A percentile compares a stretch with the other conserved stretches of the same genome.
Conservation (phyloP, 495 filamentous ascomycete genomes). For the Collariella sp. region DNA sequence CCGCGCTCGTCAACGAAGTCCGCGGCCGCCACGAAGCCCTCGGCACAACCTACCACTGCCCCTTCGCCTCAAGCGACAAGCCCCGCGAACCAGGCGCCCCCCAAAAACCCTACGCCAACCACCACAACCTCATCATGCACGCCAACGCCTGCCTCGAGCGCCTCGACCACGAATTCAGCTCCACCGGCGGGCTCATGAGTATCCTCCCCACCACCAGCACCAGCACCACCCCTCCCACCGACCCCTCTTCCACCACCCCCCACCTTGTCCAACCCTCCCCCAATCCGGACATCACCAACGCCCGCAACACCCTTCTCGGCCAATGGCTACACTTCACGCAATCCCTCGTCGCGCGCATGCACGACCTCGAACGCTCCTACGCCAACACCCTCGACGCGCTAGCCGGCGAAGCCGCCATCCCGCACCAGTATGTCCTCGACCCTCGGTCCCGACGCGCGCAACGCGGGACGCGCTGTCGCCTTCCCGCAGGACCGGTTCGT, state of each 20-base stretch:
- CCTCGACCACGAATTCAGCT: slow-evolving; percentile 46
- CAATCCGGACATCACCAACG: slow-evolving; percentile 23
- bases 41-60: slow-evolving; percentile 37
- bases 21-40: slow-evolving; percentile 29
- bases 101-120: slow-evolving; percentile 35
- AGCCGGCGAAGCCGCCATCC: slow-evolving; percentile 40
- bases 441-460: slow-evolving; percentile 30
- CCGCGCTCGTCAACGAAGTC: slow-evolving; percentile 38
- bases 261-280: slow-evolving; percentile 21
- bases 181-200: slow-evolving; percentile 41
- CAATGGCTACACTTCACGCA: slow-evolving; percentile 43
- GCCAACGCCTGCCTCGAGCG: slow-evolving; percentile 46
- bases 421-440: slow-evolving; percentile 29
- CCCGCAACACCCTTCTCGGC: slow-evolving; percentile 38
- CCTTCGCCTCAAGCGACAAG: slow-evolving; percentile 20
- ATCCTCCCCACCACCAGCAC: slow-evolving; percentile 30
- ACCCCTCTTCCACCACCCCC: not conserved
- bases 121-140: slow-evolving; percentile 42
- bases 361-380: slow-evolving; percentile 43
- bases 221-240: not conserved
- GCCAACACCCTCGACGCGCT: slow-evolving; percentile 40
- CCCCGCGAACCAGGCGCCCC: slow-evolving; percentile 11
- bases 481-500: slow-evolving; percentile 46
- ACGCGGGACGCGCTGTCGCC: slow-evolving; percentile 30
- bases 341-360: slow-evolving; percentile 39